Conservation (phyloP, 306 rosid species). For the Prunus fruticosa region DNA sequence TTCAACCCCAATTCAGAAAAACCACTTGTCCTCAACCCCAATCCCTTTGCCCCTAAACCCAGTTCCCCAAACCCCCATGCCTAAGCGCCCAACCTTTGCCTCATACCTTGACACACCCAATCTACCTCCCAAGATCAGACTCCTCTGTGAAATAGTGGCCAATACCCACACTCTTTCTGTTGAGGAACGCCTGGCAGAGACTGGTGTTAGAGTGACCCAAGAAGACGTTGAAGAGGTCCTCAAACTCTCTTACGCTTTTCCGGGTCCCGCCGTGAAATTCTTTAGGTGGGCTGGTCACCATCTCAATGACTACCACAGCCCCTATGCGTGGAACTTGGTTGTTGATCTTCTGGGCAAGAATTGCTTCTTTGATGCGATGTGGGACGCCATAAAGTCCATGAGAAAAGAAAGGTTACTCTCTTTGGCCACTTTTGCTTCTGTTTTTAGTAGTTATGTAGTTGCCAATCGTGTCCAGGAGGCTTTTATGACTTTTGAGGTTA, state of each 20-base stretch:
- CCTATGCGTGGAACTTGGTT: conserved; percentile 66
- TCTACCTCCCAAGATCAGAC: conserved; percentile 28
- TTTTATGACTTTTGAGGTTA: conserved; percentile 43
- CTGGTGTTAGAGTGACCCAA: conserved; percentile 31
- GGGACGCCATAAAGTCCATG: conserved; percentile 72
- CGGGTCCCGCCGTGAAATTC: conserved; percentile 55
- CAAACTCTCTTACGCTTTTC: conserved; percentile 57
- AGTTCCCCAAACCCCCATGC: neutral
- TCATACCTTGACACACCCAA: conserved; percentile 41
- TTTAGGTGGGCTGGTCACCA: conserved; percentile 66
- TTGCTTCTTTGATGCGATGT: conserved; percentile 56
- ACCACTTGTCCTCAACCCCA: neutral
- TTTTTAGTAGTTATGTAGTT: conserved; percentile 51
- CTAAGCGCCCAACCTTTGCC: conserved; percentile 23
- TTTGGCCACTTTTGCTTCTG: conserved; percentile 60
- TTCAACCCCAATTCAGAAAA: neutral
- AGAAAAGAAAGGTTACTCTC: conserved; percentile 36
- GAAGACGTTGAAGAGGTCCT: conserved; percentile 58
- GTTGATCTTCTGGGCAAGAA: conserved; percentile 60
- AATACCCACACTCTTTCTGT: conserved; percentile 36
- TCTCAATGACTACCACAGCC: conserved; percentile 53
- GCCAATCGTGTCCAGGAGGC: conserved; percentile 44
- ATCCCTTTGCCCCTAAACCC: neutral
- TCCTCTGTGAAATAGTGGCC: conserved; percentile 50
- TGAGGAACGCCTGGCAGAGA: conserved; percentile 33